Base-by-base conservation (phyloP, 1,139 yeast genomes). In the Eremothecium cymbalariae region DNA sequence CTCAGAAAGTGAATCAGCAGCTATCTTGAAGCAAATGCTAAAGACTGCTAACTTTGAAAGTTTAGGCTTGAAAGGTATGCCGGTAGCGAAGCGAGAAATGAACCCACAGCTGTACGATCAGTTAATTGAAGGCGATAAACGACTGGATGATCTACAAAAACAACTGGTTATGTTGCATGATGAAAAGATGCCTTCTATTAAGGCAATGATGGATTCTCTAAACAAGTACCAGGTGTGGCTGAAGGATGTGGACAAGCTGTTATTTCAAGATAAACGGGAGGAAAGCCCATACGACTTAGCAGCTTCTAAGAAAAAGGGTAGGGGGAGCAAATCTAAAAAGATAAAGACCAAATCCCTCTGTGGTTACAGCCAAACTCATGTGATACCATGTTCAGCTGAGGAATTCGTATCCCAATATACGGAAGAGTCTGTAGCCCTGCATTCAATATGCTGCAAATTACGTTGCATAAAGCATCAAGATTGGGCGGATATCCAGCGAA, bases 71-170 rank as follows among this genome's bases (percentile, higher is more conserved):
- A 17, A 34, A 2, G 43, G 22, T 46, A 44, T 32, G 25, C 48
- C 31, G 31, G 40, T 15, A 21, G 38, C 41, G 19, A 67, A 68
- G 4, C 28, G 42, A 1, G 50, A 56, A 5, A 55, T 62, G 18
- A 57, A 61, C 63, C 34, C 55, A 46, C 44, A 47, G 13, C 56
- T 69, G 29, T 68, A 71, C 0, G 49, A 48, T 1, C 48, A 48
- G 1, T 49, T 68, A 2, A 53, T 57, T 14, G 38, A 38, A 1
- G 51, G 53, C 8, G 59, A 60, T 39, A 16, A 33, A 8, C 45
- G 44, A 14, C 31, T 59, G 7, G 24, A 37, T 2, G 44, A 43
- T 7, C 36, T 55, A 13, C 31, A 36, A 18, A 20, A 34, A 2
- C 43, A 46, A 21, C 24, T 24, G 41, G 61, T 36, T 8, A 42